phyloP scores from a whole-genome alignment of 352 stramenopile genomes.

The Pythium vanterpoolii region DNA sequence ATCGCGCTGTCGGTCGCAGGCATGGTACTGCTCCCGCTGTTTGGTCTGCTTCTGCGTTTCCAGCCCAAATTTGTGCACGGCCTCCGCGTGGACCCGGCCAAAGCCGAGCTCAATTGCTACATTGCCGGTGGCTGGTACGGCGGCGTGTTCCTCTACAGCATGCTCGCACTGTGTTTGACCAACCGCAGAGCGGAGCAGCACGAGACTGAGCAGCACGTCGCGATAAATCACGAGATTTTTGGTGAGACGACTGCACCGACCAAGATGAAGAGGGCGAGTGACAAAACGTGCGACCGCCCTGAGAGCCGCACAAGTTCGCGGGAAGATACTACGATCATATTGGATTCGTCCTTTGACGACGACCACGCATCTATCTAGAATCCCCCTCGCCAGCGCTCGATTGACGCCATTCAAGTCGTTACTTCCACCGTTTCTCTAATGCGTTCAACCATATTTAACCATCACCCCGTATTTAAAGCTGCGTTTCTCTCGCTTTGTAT shows the following conservation, averaged over 20 bases:
- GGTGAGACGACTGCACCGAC: not conserved
- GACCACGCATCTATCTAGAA: conserved; percentile 4
- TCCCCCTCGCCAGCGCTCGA: not conserved
- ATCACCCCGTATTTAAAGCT: not conserved
- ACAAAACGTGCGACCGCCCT: not conserved
- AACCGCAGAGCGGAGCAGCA: not conserved
- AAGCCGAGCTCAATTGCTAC: conserved; percentile 63
- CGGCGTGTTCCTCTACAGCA: conserved; percentile 36
- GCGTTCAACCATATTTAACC: not conserved
- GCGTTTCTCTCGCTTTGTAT: too few relatives aligned
- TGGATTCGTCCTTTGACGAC: conserved; percentile 13
- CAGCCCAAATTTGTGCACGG: conserved; percentile 60
- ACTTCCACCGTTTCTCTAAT: not conserved
- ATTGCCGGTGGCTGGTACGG: conserved; percentile 48
- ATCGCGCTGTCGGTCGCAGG: conserved; percentile 52
- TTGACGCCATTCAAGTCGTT: not conserved
- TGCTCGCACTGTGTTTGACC: conserved; percentile 22
- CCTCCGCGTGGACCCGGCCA: conserved; percentile 34
- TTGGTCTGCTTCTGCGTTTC: conserved; percentile 53
- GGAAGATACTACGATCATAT: conserved; percentile 20
- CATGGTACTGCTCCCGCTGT: conserved; percentile 44
- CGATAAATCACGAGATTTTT: not conserved
- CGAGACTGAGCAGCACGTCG: not conserved
- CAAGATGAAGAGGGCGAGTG: conserved; percentile 1
- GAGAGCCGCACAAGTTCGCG: conserved; percentile 16